Evolutionary conservation across 495 filamentous ascomycete species (phyloP).

Genomic region (Talaromyces wortmannii): DNA sequence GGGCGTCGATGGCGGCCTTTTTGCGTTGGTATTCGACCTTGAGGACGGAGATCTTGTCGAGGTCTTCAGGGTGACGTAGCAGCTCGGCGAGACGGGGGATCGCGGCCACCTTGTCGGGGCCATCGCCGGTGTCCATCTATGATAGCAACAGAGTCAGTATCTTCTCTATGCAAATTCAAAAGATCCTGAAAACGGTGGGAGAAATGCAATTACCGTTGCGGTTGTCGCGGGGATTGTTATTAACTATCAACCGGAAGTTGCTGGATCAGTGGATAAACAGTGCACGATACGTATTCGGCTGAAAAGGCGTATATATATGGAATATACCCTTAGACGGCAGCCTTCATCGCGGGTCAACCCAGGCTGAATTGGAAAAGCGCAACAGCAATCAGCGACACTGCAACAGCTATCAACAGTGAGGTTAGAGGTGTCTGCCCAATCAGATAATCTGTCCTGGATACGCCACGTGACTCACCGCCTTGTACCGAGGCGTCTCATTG

Average conservation of each 20-base stretch:
- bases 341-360: no score
- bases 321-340: background rate
- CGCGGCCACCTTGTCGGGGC: constrained; percentile 32
- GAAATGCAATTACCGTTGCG: background rate
- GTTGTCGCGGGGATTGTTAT: background rate
- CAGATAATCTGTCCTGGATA: background rate
- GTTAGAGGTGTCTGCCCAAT: background rate
- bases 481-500: background rate
- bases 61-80: constrained; percentile 69
- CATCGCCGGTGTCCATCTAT: constrained; percentile 2
- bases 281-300: background rate
- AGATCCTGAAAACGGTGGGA: background rate
- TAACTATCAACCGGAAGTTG: no score
- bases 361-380: no score
- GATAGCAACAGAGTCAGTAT: background rate
- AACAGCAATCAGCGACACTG: background rate
- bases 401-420: background rate
- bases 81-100: constrained; percentile 44
- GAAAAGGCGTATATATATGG: background rate
- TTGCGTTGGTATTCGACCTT: constrained; percentile 93
- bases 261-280: background rate
- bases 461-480: background rate
- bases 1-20: constrained; percentile 82
- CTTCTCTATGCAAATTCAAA: background rate
- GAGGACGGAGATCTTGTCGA: constrained; percentile 87